Base-by-base conservation (phyloP, 176 grass and related monocot species). In the Alopecurus myosuroides region DNA sequence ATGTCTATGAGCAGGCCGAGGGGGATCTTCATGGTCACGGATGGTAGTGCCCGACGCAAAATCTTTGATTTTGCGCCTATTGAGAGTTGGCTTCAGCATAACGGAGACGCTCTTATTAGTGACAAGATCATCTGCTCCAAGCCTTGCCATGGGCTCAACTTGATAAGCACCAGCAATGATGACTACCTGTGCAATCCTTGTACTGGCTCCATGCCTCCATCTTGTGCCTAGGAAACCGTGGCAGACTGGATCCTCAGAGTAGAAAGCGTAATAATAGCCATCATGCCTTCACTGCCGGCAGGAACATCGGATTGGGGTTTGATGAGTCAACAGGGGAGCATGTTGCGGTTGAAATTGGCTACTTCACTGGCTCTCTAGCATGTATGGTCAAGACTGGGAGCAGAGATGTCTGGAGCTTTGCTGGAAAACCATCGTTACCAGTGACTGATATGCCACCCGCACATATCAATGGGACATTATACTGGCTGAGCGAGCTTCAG, bases 101-200 rank as follows among this genome's bases (percentile, higher is more conserved):
- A n/a, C 8, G 60, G 9, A 0, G 18, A 6, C 26, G 66, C 40
- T 48, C 42, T 51, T 36, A 18, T 35, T 5, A n/a, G 13, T 3
- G 29, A 22, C 13, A 81, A n/a, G 61, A 51, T 81, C 2, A 20
- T 81, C 2, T 81, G 78, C 78, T 81, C 78, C 78, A 81, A 81
- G 61, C 61, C 78, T 4, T 81, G 78, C 61, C 60, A 67, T 1
- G 78, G 78, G 18, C 78, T 81, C 29, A 81, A 81, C 42, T 11
- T 81, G 61, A 67, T 81, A 22, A 81, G 78, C 41, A 81, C 78
- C 26, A 5, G 29, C 60, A 67, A 2, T 20, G 78, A 81, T 13
- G 78, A 80, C 61, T 80, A 50, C 40, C 28, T 80, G 5, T 80
- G 78, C 61, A 80, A 80, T 12, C 78, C 78, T 4, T 50, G 78